Evolutionary conservation across 2,329 filamentous ascomycete genomes (phyloP).

Genomic region (Blastomyces gilchristii): DNA sequence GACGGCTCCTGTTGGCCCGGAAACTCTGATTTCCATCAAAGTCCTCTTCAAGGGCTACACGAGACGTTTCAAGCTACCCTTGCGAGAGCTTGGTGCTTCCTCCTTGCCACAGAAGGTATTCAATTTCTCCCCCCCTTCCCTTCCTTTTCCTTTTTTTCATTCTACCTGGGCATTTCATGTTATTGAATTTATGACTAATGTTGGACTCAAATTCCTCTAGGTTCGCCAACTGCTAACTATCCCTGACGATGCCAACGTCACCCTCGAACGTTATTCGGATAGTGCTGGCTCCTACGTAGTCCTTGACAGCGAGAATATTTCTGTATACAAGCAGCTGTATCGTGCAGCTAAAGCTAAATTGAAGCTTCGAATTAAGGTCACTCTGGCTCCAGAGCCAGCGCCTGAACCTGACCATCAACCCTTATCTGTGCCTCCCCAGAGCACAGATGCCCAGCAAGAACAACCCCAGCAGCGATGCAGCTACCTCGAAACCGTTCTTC

Average conservation of each 20-base stretch:
- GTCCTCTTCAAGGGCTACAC: conserved; percentile 64
- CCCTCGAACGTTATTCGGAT: conserved; percentile 91
- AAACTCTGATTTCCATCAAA: conserved; percentile 77
- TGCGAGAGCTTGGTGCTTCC: conserved; percentile 67
- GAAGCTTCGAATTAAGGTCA: conserved; percentile 82
- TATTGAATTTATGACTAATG: conserved; percentile 7
- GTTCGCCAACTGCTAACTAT: conserved; percentile 60
- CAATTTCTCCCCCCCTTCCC: conserved; percentile 21
- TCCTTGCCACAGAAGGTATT: conserved; percentile 76
- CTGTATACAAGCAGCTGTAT: conserved; percentile 93
- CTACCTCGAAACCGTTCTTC: conserved; percentile 15
- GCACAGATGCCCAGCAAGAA: neutral
- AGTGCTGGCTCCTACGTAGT: conserved; percentile 71
- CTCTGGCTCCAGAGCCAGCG: conserved; percentile 28
- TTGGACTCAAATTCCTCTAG: conserved; percentile 36
- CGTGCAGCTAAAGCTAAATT: conserved; percentile 95
- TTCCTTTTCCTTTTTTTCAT: neutral
- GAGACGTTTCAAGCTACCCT: conserved; percentile 77
- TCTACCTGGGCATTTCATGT: conserved; percentile 5
- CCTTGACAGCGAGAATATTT: conserved; percentile 64
- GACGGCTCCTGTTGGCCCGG: conserved; percentile 45
- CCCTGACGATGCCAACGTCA: conserved; percentile 49
- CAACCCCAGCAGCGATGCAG: conserved; percentile 14
- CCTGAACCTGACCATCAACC: conserved; percentile 13
- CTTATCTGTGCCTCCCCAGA: neutral